These are phyloP conservation scores for Fusarium citri DNA, from an alignment of 2,329 filamentous ascomycete species.

Conservation along the genomic window DNA sequence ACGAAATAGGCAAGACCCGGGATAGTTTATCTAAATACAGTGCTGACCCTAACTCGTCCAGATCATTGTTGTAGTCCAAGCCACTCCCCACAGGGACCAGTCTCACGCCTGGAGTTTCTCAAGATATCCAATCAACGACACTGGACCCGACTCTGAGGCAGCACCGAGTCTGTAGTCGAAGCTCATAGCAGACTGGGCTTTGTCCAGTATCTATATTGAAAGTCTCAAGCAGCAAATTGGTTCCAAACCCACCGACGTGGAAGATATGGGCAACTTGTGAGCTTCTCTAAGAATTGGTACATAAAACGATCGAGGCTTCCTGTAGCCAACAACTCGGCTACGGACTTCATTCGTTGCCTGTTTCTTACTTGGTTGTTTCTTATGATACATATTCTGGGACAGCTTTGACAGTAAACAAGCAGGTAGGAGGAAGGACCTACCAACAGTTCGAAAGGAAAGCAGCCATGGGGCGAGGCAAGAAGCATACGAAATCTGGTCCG, in stretches of 20 bases:
- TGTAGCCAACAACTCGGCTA: not conserved
- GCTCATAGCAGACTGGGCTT: not conserved
- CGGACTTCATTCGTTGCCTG: not conserved
- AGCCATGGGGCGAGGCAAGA: conserved; percentile 42
- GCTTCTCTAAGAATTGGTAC: not conserved
- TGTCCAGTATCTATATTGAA: not conserved
- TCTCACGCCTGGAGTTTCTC: not conserved
- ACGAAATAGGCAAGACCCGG: not conserved
- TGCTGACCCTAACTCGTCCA: not conserved
- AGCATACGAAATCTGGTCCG: conserved; percentile 19
- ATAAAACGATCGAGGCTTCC: not conserved
- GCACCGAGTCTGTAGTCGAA: not conserved
- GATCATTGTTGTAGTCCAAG: not conserved
- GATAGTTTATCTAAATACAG: not conserved
- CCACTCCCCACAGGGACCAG: not conserved
- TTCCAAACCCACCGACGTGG: not conserved
- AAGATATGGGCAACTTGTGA: not conserved
- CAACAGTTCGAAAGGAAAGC: conserved; percentile 4
- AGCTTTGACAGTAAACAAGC: not conserved
- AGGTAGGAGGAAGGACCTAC: not conserved
- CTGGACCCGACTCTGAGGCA: not conserved
- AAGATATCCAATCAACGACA: not conserved
- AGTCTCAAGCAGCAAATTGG: not conserved
- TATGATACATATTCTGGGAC: not conserved
- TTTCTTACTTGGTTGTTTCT: not conserved